Evolutionary conservation across 208 protist genomes (phyloP).

Genomic region (Balamuthia mandrillaris): DNA sequence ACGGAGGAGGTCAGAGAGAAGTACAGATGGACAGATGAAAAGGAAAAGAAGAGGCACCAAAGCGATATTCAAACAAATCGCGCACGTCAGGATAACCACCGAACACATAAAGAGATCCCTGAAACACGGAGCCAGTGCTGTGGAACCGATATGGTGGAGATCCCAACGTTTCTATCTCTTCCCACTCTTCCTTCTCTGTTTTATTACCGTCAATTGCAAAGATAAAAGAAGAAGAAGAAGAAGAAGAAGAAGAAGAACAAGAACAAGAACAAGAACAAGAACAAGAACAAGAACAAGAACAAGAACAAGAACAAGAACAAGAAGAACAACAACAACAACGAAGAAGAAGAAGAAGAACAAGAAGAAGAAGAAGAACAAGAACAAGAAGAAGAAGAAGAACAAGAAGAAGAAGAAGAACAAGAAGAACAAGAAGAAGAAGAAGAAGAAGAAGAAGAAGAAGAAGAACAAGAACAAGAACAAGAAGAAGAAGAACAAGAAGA

Average conservation of each 20-base stretch:
- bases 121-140: not conserved
- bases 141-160: slow-evolving; percentile 12
- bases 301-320: not conserved
- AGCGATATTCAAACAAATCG: slow-evolving; percentile 29
- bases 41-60: not conserved
- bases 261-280: not conserved
- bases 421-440: not conserved
- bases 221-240: not conserved
- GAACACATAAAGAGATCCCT: slow-evolving; percentile 31
- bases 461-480: not conserved
- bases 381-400: not conserved
- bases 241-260: not conserved
- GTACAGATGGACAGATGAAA: not conserved
- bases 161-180: slow-evolving; percentile 8
- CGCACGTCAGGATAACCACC: slow-evolving; percentile 30
- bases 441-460: not conserved
- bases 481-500: not conserved
- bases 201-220: not conserved
- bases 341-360: too few relatives aligned
- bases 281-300: not conserved
- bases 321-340: too few relatives aligned
- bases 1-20: not conserved
- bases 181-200: not conserved
- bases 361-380: not conserved
- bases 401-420: not conserved